Percentiles rank a stretch among this genome's conserved stretches.
These are phyloP conservation scores for Gymnopilus dilepis DNA, from an alignment of 768 basidiomycete genomes.

Conservation along the genomic window DNA sequence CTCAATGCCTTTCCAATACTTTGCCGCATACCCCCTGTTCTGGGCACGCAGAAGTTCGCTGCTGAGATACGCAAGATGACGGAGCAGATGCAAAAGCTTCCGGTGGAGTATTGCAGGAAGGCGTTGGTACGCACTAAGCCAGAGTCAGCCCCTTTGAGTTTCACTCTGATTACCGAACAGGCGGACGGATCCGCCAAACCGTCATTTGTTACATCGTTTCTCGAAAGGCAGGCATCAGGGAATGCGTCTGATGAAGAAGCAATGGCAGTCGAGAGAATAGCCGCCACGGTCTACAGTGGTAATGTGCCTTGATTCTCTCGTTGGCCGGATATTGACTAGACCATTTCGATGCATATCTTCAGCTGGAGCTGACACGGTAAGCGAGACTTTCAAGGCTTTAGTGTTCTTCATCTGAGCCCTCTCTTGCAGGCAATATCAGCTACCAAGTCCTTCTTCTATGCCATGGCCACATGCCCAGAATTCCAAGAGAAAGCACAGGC, in stretches of 20 bases:
- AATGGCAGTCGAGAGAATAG: constrained; percentile 8
- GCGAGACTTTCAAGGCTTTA: not conserved
- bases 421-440: constrained; percentile 17
- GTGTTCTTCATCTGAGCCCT: not conserved
- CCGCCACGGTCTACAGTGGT: constrained; percentile 23
- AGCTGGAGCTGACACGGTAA: constrained; percentile 21
- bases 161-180: not conserved
- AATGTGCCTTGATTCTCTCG: not conserved
- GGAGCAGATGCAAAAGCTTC: constrained; percentile 9
- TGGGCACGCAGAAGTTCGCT: constrained; percentile 10
- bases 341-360: no score
- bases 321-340: not conserved
- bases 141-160: not conserved
- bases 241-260: constrained; percentile 15
- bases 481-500: constrained; percentile 36
- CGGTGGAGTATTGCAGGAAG: constrained; percentile 10
- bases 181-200: constrained; percentile 11
- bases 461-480: constrained; percentile 33
- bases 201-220: constrained; percentile 13
- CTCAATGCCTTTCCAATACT: constrained; percentile 15
- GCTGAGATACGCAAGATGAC: constrained; percentile 12
- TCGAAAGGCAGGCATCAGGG: constrained; percentile 11
- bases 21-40: constrained; percentile 7
- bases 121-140: not conserved
- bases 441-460: constrained; percentile 31